Evolutionary conservation across 169 alveolate genomes (phyloP).

Genomic region (Plasmodium berghei): DNA sequence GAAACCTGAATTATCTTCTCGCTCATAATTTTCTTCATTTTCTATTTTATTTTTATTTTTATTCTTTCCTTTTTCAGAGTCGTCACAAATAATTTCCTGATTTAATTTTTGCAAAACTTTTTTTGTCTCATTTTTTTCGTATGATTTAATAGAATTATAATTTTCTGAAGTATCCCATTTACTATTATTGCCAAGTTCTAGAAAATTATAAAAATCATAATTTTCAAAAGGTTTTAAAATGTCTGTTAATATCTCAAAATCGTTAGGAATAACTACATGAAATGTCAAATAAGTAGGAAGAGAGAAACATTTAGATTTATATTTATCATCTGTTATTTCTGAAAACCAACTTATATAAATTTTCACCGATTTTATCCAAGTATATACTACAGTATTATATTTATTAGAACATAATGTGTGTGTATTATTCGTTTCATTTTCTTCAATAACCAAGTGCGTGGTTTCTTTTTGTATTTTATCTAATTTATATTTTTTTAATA

Average conservation of each 20-base stretch:
- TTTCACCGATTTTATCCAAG: slow-evolving; percentile 50
- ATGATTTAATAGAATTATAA: not conserved
- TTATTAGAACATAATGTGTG: not conserved
- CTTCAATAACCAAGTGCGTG: too few relatives aligned
- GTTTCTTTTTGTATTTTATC: not conserved
- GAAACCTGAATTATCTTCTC: not conserved
- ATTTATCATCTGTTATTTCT: slow-evolving; percentile 71
- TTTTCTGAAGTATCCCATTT: not conserved
- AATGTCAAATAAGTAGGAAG: slow-evolving; percentile 28
- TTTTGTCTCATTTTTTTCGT: not conserved
- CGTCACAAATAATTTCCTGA: not conserved
- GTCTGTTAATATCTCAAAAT: not conserved
- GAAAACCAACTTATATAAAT: slow-evolving; percentile 71
- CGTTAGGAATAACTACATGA: slow-evolving; percentile 60
- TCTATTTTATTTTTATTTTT: not conserved
- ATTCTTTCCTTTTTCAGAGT: not conserved
- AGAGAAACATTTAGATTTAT: slow-evolving; percentile 74
- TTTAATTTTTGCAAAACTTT: not conserved
- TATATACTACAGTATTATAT: not conserved
- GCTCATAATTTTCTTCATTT: not conserved
- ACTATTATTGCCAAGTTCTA: not conserved
- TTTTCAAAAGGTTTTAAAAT: slow-evolving; percentile 29
- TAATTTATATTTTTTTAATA: slow-evolving; percentile 1
- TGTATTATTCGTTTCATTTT: not conserved
- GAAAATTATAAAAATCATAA: slow-evolving; percentile 25